A percentile compares a stretch with the other conserved stretches of the same genome.
These are phyloP conservation scores for Paramecium sonneborni DNA, from an alignment of 73 alveolate species.

Conservation along the genomic window DNA sequence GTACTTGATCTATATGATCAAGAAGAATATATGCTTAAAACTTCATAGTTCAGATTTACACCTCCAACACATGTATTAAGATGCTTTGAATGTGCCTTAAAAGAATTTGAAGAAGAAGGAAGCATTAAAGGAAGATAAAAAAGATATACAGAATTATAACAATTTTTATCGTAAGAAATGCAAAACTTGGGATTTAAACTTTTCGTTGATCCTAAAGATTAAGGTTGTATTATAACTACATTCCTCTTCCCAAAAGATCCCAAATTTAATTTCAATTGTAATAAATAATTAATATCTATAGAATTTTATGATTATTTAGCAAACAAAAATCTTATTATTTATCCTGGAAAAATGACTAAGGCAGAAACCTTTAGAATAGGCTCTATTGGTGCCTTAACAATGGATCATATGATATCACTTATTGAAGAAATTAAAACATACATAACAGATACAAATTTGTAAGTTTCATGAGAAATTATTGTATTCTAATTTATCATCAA, in stretches of 20 bases:
- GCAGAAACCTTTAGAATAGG: constrained; percentile 81
- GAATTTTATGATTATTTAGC: constrained; percentile 72
- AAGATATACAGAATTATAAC: constrained; percentile 64
- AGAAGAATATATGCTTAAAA: constrained; percentile 65
- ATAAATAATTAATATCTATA: not conserved
- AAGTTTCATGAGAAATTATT: not conserved
- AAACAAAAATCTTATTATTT: constrained; percentile 64
- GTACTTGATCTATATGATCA: constrained; percentile 76
- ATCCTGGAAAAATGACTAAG: constrained; percentile 78
- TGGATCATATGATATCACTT: not conserved
- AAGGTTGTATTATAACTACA: constrained; percentile 69
- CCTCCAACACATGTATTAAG: constrained; percentile 79
- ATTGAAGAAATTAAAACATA: not conserved
- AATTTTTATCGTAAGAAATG: constrained; percentile 55
- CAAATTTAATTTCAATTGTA: constrained; percentile 60
- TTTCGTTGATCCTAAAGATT: constrained; percentile 58
- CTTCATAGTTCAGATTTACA: constrained; percentile 74
- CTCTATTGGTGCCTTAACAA: constrained; percentile 70
- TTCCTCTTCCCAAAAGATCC: constrained; percentile 67
- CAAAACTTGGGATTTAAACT: constrained; percentile 64
- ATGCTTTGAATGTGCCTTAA: constrained; percentile 71
- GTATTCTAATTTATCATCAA: not conserved
- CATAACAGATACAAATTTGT: not conserved
- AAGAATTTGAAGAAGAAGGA: constrained; percentile 73
- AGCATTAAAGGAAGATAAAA: constrained; percentile 71